Percentiles rank a stretch among this genome's conserved stretches.
These are phyloP conservation scores for Candida endomychidarum DNA, from an alignment of 805 yeast species.

Conservation along the genomic window DNA sequence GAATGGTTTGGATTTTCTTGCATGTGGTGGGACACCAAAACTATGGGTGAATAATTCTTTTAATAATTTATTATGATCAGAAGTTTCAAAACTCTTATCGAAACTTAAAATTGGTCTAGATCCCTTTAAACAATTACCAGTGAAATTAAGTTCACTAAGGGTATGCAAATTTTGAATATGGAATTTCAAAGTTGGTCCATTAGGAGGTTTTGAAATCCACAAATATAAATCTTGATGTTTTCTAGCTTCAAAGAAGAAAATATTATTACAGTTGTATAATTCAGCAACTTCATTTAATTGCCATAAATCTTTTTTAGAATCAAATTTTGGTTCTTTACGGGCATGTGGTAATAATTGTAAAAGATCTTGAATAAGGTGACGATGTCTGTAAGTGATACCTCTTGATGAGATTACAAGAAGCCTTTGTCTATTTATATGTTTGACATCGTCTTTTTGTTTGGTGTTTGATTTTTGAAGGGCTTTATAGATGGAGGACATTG, in stretches of 20 bases:
- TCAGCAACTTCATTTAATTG: conserved; percentile 96
- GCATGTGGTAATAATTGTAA: conserved; percentile 84
- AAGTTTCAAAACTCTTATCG: conserved; percentile 68
- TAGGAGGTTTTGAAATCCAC: conserved; percentile 96
- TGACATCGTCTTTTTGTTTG: conserved; percentile 41
- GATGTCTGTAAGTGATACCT: conserved; percentile 93
- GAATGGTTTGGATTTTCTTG: conserved; percentile 92
- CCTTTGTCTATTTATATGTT: conserved; percentile 81
- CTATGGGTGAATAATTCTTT: conserved; percentile 56
- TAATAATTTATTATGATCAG: conserved; percentile 67
- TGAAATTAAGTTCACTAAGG: conserved; percentile 91
- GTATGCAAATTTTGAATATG: conserved; percentile 94
- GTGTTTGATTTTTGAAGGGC: conserved; percentile 50
- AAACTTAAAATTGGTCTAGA: conserved; percentile 92
- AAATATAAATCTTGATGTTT: conserved; percentile 93
- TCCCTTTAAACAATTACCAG: conserved; percentile 94
- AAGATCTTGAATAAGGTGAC: conserved; percentile 87
- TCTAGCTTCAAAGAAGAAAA: conserved; percentile 91
- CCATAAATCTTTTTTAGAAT: conserved; percentile 82
- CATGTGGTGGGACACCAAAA: conserved; percentile 93
- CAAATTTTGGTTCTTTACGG: conserved; percentile 94
- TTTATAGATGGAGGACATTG: conserved; percentile 47
- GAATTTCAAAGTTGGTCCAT: conserved; percentile 95
- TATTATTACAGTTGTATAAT: conserved; percentile 93
- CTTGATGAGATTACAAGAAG: conserved; percentile 88